Percentiles rank a stretch among this genome's conserved stretches.
phyloP scores from a whole-genome alignment of 768 basidiomycete genomes.

The Zangia roseola region DNA sequence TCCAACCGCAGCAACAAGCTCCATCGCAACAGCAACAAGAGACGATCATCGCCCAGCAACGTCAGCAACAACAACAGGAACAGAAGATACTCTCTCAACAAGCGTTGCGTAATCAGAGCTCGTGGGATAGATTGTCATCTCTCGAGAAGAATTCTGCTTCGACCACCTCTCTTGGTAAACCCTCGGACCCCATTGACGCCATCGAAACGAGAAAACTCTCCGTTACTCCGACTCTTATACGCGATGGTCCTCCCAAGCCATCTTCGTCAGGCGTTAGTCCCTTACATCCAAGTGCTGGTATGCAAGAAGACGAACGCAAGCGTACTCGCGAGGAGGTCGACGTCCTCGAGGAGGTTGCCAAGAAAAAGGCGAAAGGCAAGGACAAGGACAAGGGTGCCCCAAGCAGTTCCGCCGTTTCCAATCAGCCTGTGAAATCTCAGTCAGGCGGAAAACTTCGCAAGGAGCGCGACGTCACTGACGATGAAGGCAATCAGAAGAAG shows the following conservation, averaged over 20 bases:
- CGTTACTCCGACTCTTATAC: constrained; percentile 75
- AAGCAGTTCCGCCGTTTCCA: constrained; percentile 24
- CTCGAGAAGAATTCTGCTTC: constrained; percentile 29
- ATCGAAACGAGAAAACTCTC: constrained; percentile 76
- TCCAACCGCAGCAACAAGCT: constrained; percentile 9
- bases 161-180: constrained; percentile 27
- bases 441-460: constrained; percentile 42
- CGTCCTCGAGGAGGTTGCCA: constrained; percentile 42
- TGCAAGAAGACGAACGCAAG: constrained; percentile 54
- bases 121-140: constrained; percentile 50
- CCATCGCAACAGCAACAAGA: constrained; percentile 26
- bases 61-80: constrained; percentile 36
- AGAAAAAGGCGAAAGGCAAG: constrained; percentile 50
- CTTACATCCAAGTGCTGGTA: constrained; percentile 38
- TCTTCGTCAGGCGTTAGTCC: constrained; percentile 20
- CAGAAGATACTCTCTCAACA: constrained; percentile 30
- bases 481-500: constrained; percentile 53
- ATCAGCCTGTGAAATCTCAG: constrained; percentile 16
- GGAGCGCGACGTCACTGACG: constrained; percentile 43
- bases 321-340: constrained; percentile 51
- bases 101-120: constrained; percentile 41
- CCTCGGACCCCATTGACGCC: constrained; percentile 65
- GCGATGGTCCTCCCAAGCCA: constrained; percentile 42
- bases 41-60: constrained; percentile 30
- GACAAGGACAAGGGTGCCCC: constrained; percentile 48